Evolutionary conservation across 768 basidiomycete genomes (phyloP).

Genomic region (Lactarius hatsudake): DNA sequence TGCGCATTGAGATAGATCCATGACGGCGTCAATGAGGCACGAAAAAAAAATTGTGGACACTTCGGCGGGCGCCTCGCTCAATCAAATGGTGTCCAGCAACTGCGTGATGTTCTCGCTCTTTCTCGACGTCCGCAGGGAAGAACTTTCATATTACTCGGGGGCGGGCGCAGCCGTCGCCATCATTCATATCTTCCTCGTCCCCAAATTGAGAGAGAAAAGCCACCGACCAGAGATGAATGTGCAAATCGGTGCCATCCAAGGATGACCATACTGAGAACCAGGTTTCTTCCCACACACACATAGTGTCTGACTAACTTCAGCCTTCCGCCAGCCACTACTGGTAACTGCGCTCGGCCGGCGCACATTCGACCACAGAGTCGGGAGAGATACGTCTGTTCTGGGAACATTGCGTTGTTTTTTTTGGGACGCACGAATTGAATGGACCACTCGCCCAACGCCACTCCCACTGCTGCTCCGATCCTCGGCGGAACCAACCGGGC

Average conservation of each 20-base stretch:
- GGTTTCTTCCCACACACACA: conserved; percentile 8
- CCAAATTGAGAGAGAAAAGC: background rate
- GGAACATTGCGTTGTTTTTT: conserved; percentile 13
- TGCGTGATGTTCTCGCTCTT: background rate
- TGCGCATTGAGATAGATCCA: background rate
- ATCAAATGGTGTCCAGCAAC: background rate
- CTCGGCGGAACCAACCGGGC: background rate
- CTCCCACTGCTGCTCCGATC: conserved; percentile 9
- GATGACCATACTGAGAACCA: background rate
- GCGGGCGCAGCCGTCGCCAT: background rate
- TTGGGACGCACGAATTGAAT: too few relatives aligned
- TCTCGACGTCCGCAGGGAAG: background rate
- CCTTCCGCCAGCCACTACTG: conserved; percentile 2
- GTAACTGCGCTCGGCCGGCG: background rate
- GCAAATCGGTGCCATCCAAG: background rate
- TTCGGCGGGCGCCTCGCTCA: background rate
- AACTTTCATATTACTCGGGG: background rate
- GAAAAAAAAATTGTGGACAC: background rate
- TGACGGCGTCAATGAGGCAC: conserved; percentile 1
- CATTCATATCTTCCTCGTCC: background rate
- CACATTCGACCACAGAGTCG: conserved; percentile 5
- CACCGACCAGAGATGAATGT: background rate
- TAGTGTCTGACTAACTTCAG: background rate
- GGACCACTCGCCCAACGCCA: background rate
- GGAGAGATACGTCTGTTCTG: conserved; percentile 18